Percentiles rank a stretch among this genome's conserved stretches.
These are phyloP conservation scores for Smittium culicis DNA, from an alignment of 371 early-diverging fungal species.

Conservation along the genomic window DNA sequence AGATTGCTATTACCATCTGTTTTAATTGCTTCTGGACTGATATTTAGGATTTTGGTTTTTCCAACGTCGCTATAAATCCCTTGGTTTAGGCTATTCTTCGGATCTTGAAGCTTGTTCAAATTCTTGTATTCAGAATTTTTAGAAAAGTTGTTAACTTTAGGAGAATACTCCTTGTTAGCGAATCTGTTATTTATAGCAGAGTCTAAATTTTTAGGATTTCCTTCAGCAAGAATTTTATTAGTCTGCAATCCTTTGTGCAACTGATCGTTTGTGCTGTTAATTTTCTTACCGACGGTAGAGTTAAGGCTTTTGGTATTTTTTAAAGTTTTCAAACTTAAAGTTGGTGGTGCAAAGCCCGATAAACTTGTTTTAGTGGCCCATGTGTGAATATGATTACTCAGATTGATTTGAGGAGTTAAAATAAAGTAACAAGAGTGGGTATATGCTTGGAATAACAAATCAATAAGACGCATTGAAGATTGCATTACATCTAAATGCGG, in stretches of 20 bases:
- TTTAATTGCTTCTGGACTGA: too few relatives aligned
- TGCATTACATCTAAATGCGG: constrained; percentile 26
- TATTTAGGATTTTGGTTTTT: neutral
- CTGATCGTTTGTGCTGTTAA: neutral
- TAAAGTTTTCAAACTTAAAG: neutral
- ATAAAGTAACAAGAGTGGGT: constrained; percentile 22
- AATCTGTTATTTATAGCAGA: neutral
- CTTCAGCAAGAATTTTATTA: neutral
- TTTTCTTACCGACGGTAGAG: neutral
- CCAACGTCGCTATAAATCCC: neutral
- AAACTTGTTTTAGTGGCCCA: neutral
- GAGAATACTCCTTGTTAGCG: too few relatives aligned
- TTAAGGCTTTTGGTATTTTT: neutral
- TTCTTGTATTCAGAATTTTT: neutral
- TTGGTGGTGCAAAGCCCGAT: constrained; percentile 1
- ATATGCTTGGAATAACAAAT: constrained; percentile 28
- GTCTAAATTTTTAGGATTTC: neutral
- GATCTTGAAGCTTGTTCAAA: neutral
- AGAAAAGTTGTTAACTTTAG: neutral
- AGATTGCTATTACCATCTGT: too few relatives aligned
- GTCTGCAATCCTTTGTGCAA: too few relatives aligned
- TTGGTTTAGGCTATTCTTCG: neutral
- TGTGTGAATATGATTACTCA: neutral
- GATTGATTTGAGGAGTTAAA: neutral
- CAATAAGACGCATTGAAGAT: constrained; percentile 21